These are phyloP conservation scores for Orbilia ellipsospora DNA, from an alignment of 2,329 filamentous ascomycete genomes.

Conservation along the genomic window DNA sequence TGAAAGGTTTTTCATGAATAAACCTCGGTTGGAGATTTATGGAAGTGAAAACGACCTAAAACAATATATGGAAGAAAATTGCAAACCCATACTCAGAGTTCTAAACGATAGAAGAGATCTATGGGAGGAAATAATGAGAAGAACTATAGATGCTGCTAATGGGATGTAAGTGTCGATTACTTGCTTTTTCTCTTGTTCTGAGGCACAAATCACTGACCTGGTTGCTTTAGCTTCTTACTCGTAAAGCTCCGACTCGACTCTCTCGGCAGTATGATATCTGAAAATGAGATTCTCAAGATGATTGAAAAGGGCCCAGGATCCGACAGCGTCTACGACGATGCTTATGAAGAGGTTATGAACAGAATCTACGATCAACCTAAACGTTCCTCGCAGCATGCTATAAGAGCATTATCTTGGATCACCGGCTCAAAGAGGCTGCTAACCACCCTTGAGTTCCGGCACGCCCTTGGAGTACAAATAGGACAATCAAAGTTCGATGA, in stretches of 20 bases:
- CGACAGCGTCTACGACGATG: conserved; percentile 8
- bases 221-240: conserved; percentile 62
- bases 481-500: neutral
- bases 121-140: neutral
- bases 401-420: conserved; percentile 20
- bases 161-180: neutral
- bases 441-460: conserved; percentile 8
- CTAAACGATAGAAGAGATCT: neutral
- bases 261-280: conserved; percentile 60
- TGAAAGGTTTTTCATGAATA: neutral
- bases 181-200: neutral
- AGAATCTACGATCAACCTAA: conserved; percentile 4
- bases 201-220: neutral
- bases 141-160: neutral
- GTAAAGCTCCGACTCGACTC: conserved; percentile 63
- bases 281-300: conserved; percentile 60
- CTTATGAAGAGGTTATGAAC: conserved; percentile 11
- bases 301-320: conserved; percentile 61
- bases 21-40: neutral
- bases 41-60: neutral
- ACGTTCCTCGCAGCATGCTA: neutral
- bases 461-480: conserved; percentile 12
- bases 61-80: neutral
- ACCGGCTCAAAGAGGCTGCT: conserved; percentile 9
- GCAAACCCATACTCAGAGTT: neutral